Evolutionary conservation across 2,329 filamentous ascomycete genomes (phyloP).

Genomic region (Gnomoniopsis sp.): DNA sequence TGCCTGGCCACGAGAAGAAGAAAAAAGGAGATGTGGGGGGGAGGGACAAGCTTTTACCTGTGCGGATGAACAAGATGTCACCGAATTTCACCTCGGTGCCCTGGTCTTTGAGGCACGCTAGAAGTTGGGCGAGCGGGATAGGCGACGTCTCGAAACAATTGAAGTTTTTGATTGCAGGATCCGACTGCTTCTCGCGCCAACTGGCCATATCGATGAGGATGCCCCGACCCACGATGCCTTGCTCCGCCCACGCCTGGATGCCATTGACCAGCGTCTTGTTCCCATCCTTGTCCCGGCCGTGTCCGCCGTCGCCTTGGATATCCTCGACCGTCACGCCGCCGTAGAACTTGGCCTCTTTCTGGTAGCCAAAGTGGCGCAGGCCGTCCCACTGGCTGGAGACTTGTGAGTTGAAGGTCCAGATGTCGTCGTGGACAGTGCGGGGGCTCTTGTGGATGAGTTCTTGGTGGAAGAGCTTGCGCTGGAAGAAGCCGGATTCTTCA

Average conservation of each 20-base stretch:
- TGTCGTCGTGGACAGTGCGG: conserved; percentile 56
- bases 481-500: conserved; percentile 48
- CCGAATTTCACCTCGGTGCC: conserved; percentile 48
- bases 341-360: conserved; percentile 37
- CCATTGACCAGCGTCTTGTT: conserved; percentile 36
- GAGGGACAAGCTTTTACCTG: conserved; percentile 19
- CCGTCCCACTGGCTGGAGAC: conserved; percentile 58
- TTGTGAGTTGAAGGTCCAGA: conserved; percentile 57
- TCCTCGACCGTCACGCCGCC: conserved; percentile 32
- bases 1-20: not conserved
- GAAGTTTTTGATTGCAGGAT: conserved; percentile 23
- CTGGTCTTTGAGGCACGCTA: conserved; percentile 40
- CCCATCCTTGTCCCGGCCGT: conserved; percentile 18
- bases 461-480: conserved; percentile 52
- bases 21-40: not conserved
- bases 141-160: conserved; percentile 32
- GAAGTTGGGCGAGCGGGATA: conserved; percentile 30
- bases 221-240: conserved; percentile 54
- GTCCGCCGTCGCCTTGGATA: conserved; percentile 24
- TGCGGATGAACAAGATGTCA: conserved; percentile 49
- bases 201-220: conserved; percentile 51
- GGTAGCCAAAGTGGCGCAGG: conserved; percentile 47
- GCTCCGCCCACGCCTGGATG: conserved; percentile 45
- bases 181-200: conserved; percentile 39
- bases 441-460: conserved; percentile 49